These are phyloP conservation scores for Polygonum aviculare DNA, from an alignment of 148 eudicot genomes.

Conservation along the genomic window DNA sequence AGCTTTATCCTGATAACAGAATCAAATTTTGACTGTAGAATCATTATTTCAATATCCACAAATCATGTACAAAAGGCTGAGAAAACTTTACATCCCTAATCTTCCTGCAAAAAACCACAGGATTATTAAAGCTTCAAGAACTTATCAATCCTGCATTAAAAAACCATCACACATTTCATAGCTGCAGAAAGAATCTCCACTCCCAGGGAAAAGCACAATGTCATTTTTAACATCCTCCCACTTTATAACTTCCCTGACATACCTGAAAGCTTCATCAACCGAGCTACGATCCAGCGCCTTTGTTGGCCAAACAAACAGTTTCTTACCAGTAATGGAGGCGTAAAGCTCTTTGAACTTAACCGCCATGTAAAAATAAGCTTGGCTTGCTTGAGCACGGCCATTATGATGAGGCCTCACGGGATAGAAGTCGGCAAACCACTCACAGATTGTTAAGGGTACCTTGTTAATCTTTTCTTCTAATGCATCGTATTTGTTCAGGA, in stretches of 20 bases:
- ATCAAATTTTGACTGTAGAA: neutral
- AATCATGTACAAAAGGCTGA: neutral
- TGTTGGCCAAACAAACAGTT: constrained; percentile 94
- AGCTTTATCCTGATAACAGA: neutral
- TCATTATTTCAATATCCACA: neutral
- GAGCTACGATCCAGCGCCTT: constrained; percentile 65
- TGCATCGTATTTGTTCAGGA: constrained; percentile 75
- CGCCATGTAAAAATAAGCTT: constrained; percentile 87
- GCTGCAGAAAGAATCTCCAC: constrained; percentile 79
- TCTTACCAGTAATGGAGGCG: constrained; percentile 58
- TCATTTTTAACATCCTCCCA: constrained; percentile 94
- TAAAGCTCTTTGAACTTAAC: constrained; percentile 92
- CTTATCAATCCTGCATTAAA: constrained; percentile 36
- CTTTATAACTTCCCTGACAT: constrained; percentile 75
- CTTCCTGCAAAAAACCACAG: neutral
- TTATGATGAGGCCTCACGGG: constrained; percentile 64
- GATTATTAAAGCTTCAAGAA: neutral
- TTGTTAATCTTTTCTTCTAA: constrained; percentile 77
- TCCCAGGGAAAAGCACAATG: constrained; percentile 31
- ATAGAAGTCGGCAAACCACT: constrained; percentile 78
- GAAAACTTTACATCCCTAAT: neutral
- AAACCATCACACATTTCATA: constrained; percentile 89
- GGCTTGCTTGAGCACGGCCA: constrained; percentile 71
- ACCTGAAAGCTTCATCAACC: constrained; percentile 85
- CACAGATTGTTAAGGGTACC: constrained; percentile 55